Conservation (phyloP, 2,329 filamentous ascomycete genomes). For the Pseudocercospora fuligena region DNA sequence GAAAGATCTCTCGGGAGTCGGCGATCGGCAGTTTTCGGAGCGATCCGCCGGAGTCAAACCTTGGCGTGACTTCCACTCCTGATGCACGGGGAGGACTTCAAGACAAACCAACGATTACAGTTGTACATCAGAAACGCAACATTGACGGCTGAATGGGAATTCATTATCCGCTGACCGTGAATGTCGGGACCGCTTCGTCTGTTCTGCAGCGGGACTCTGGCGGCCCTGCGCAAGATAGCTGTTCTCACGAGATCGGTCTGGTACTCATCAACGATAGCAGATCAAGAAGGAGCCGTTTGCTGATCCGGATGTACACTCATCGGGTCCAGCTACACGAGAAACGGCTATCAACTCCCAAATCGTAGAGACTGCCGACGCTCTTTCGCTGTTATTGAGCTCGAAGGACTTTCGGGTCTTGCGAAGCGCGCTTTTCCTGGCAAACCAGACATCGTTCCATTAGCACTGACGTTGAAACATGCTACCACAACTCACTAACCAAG, state of each 20-base stretch:
- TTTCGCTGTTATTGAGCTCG: neutral
- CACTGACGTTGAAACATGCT: neutral
- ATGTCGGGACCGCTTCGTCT: too few species aligned
- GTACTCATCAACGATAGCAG: neutral
- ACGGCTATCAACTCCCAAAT: neutral
- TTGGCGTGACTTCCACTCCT: neutral
- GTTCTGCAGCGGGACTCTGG: too few species aligned
- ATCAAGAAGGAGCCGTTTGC: neutral
- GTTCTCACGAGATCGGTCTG: neutral
- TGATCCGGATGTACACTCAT: neutral
- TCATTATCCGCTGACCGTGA: too few species aligned
- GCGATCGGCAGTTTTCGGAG: neutral
- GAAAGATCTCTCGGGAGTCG: slow-evolving; percentile 25
- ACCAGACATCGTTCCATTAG: neutral
- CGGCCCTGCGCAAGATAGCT: neutral
- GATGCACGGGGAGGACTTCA: too few species aligned
- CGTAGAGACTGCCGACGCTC: neutral
- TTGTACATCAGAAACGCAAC: too few species aligned
- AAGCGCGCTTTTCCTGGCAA: neutral
- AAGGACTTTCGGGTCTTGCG: neutral
- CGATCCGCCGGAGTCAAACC: neutral
- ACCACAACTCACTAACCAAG: neutral
- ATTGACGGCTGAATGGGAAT: neutral
- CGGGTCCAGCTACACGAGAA: neutral
- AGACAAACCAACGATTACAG: too few species aligned